Conservation (phyloP, 169 alveolate genomes). For the Eimeria zaria region DNA sequence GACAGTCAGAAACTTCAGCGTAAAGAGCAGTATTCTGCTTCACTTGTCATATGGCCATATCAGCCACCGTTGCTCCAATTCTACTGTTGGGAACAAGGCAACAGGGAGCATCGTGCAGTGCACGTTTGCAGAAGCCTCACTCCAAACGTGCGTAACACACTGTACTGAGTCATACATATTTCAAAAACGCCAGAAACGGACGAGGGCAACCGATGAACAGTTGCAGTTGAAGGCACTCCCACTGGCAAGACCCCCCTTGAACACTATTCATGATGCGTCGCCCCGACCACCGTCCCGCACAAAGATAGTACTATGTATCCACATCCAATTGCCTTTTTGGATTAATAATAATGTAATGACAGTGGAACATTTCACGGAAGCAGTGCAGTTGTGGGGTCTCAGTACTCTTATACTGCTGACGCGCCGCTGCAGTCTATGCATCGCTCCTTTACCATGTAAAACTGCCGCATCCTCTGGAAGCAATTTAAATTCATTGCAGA, state of each 20-base stretch:
- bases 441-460: background rate
- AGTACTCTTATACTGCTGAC: background rate
- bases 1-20: background rate
- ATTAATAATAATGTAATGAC: background rate
- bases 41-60: background rate
- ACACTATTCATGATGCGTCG: background rate
- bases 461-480: background rate
- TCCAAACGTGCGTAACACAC: background rate
- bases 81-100: background rate
- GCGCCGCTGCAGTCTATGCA: background rate
- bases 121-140: background rate
- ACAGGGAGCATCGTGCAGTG: background rate
- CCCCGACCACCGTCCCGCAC: slow-evolving; percentile 3
- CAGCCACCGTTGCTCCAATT: background rate
- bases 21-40: background rate
- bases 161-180: background rate
- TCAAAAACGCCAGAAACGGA: background rate
- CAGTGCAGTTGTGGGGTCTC: slow-evolving; percentile 11
- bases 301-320: background rate
- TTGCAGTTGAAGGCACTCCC: background rate
- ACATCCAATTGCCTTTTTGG: background rate
- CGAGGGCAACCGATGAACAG: background rate
- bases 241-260: background rate
- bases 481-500: background rate
- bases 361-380: background rate